Base-by-base conservation (phyloP, 2,329 filamentous ascomycete species). In the Fusarium clavum region DNA sequence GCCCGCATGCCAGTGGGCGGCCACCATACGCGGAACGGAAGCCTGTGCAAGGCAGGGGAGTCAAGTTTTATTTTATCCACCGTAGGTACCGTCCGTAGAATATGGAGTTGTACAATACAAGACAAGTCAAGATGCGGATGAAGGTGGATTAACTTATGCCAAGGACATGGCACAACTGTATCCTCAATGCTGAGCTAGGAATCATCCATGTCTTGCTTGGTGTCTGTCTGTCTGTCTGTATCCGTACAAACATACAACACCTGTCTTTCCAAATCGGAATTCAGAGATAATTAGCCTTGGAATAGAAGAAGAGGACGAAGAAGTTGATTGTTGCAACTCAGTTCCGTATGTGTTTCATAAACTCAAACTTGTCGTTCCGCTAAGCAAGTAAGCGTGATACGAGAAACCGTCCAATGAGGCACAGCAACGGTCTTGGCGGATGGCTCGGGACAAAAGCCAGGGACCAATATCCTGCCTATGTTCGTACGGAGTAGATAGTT, bases 1-100 rank as follows among this genome's bases (percentile, higher is more conserved):
- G 68, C 55, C 56, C 60, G 64, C 59, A 64, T 69, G n/a, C 68
- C 68, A 60, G 56, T n/a, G 29, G 55, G 59, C 53, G 59, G 60
- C 38, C 56, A 56, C 55, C 60, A 48, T 51, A 48, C 54, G 25
- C 63, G 48, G 32, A 46, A 56, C 63, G 48, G 32, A 46, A 56
- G 56, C 38, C 57, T 68, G 48, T 57, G 52, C 63, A 64, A 40
- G 30, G 24, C 9, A 45, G 30, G 30, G 44, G 22, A 60, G 11
- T 7, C 30, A 43, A 57, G 29, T 51, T 55, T 41, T 62, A 57
- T 51, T 55, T 41, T 62, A 57, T 47, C 30, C 32, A 29, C 40
- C 11, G 41, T 47, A n/a, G 34, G 34, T 38, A 38, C 34, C 34
- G 9, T 11, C 29, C 16, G 29, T 46, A 52, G 24, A 27, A 22